phyloP scores from a whole-genome alignment of 768 basidiomycete genomes.

The Mycena filopes region DNA sequence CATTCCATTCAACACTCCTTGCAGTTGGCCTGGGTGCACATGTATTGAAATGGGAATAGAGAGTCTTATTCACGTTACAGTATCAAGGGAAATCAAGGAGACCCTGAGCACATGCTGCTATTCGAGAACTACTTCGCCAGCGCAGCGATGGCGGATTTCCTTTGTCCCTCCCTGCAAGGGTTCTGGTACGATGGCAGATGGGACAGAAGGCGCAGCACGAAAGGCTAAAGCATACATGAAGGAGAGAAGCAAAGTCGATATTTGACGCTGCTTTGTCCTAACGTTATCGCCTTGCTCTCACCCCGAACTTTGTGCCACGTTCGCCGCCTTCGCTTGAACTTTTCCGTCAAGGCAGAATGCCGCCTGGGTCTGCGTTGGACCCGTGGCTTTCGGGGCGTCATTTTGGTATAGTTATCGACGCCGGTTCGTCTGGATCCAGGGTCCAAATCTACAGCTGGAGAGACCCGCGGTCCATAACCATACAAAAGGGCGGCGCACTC shows the following conservation, averaged over 20 bases:
- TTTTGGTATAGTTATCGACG: conserved; percentile 97
- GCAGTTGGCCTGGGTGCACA: too few relatives aligned
- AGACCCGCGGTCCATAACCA: conserved; percentile 69
- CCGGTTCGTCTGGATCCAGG: conserved; percentile 96
- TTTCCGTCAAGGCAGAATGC: conserved; percentile 56
- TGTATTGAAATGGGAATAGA: too few relatives aligned
- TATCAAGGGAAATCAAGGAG: too few relatives aligned
- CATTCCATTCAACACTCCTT: not conserved
- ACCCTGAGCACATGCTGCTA: too few relatives aligned
- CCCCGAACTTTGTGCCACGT: conserved; percentile 20
- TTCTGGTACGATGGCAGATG: too few relatives aligned
- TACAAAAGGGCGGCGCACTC: conserved; percentile 63
- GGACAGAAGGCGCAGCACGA: too few relatives aligned
- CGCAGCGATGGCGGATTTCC: too few relatives aligned
- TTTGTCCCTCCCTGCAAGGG: too few relatives aligned
- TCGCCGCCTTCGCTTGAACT: not conserved
- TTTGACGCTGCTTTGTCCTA: not conserved
- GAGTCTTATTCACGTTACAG: too few relatives aligned
- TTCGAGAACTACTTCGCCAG: too few relatives aligned
- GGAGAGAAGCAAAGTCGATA: not conserved
- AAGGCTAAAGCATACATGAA: too few relatives aligned
- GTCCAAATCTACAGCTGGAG: conserved; percentile 98
- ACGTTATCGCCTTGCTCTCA: not conserved
- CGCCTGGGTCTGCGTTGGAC: conserved; percentile 76
- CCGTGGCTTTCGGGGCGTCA: conserved; percentile 83